Evolutionary conservation across 2,329 filamentous ascomycete species (phyloP), one percentile per base, ranked within the genome.

Genomic region (Venturia oleaginea): DNA sequence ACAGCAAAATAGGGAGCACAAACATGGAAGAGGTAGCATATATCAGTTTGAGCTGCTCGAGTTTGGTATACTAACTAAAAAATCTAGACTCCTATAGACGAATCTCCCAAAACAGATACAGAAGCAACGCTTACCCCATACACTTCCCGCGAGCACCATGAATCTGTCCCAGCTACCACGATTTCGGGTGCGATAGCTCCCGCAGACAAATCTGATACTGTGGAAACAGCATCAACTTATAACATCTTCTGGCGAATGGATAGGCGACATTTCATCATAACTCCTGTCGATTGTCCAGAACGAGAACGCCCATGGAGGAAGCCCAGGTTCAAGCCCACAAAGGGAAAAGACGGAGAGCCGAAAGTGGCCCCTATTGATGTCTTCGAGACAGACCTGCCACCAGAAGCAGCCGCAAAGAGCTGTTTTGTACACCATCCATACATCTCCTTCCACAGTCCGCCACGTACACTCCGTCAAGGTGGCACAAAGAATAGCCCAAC

Each of bases 391-490:
- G 42, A 62, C 34, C 22, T 62, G 27, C 59, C 38, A 24, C 27
- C 27, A 42, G 42, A 38, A 13, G 15, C 30, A 11, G 59, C 34
- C 17, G 34, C 37, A 62, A 46, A 46, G n/a, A 48, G 6, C 11
- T 75, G 71, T 68, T 75, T 70, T 65, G 61, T 75, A 8, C 70
- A 74, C 65, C 66, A 64, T 7, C 73, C 72, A 2, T 71, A 71
- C 42, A 61, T 75, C 3, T 68, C 68, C 22, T 74, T 75, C 64
- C 69, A 71, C 43, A 38, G 67, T 6, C 72, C 73, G 4, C 73
- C 72, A 19, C 65, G 67, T 2, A 70, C 72, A 1, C 67, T 75
- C 7, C 73, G 72, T 57, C 37, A 22, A 1, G 70, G 71, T 11
- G 65, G 22, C 5, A 64, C 65, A 3, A 70, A 69, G 22, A 13